Evolutionary conservation across 306 rosid species (phyloP), one percentile per base, ranked within the genome.

Genomic region (Lathyrus oleraceus): DNA sequence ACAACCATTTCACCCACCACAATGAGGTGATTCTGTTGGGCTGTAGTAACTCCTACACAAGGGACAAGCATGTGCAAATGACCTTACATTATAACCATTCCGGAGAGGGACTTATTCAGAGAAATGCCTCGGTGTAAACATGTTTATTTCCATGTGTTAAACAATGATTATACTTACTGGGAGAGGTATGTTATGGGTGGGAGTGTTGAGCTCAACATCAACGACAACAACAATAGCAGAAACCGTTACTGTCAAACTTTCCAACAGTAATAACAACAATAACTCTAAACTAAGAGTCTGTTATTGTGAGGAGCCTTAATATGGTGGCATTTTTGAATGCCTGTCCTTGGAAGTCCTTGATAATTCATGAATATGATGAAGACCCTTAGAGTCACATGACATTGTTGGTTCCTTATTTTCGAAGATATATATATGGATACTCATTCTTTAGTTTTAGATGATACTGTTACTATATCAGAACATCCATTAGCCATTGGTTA

Each of bases 1-100:
- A 89, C 92, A 92, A 92, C 86, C 96, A 92, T 85, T 44, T 92
- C 17, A 92, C 98, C 81, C 98, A 92, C 86, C 98, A 92, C 88
- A 92, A 92, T 48, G 98, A 92, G 98, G 98, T 92, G 76, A 92
- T 92, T 81, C 81, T 92, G 67, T 65, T 92, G 87, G 98, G 98
- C 54, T 96, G 89, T 65, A 89, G 96, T 78, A 96, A 92, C 66
- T 87, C 95, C 16, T 92, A 92, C 79, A 83, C 84, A 5, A 85
- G 91, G 54, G 98, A 92, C 90, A 92, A 89, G 84, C 87, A 45
- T 49, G 89, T 92, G 98, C 98, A 92, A 77, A 96, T 89, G 72
- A 92, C 98, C 65, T 89, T 92, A 57, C 96, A 96, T 10, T 92
- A 92, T 84, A 92, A 92, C 89, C 98, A 92, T 75, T 92, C 89